Evolutionary conservation across 352 stramenopile species (phyloP).

Genomic region (Pythium monospermum): DNA sequence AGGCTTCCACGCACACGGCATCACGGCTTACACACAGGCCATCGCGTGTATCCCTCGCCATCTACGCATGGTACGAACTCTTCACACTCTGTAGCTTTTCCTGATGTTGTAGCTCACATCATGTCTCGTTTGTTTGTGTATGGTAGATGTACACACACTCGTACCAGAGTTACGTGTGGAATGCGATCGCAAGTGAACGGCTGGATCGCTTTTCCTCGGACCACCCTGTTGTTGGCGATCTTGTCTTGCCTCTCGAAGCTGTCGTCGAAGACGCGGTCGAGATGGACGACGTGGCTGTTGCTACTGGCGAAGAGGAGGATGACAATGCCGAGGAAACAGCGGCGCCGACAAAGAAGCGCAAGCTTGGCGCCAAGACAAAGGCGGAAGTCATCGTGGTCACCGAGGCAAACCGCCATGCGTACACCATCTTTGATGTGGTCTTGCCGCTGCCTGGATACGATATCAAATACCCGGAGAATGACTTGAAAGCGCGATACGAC

Average conservation of each 20-base stretch:
- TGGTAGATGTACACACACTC: constrained; percentile 88
- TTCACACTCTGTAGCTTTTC: neutral
- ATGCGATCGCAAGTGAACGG: constrained; percentile 87
- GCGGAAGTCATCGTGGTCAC: constrained; percentile 60
- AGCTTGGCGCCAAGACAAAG: constrained; percentile 8
- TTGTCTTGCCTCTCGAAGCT: constrained; percentile 64
- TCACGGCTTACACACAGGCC: constrained; percentile 50
- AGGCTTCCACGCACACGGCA: constrained; percentile 51
- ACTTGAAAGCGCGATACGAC: constrained; percentile 61
- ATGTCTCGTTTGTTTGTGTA: neutral
- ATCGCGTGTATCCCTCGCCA: constrained; percentile 80
- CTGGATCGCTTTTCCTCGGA: constrained; percentile 70
- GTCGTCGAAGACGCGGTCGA: constrained; percentile 6
- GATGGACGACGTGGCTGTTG: constrained; percentile 4
- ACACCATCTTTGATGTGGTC: constrained; percentile 93
- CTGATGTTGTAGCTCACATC: neutral
- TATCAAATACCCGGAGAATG: constrained; percentile 85
- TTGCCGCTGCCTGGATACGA: constrained; percentile 94
- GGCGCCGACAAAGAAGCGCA: constrained; percentile 26
- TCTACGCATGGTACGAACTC: constrained; percentile 64
- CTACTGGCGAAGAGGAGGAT: constrained; percentile 36
- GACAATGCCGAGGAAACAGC: constrained; percentile 20
- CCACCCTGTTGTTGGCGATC: constrained; percentile 84
- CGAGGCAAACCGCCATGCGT: constrained; percentile 86
- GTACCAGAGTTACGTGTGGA: constrained; percentile 97